These are phyloP conservation scores for Yamadazyma conglobata DNA, from an alignment of 1,139 yeast species.

Conservation along the genomic window DNA sequence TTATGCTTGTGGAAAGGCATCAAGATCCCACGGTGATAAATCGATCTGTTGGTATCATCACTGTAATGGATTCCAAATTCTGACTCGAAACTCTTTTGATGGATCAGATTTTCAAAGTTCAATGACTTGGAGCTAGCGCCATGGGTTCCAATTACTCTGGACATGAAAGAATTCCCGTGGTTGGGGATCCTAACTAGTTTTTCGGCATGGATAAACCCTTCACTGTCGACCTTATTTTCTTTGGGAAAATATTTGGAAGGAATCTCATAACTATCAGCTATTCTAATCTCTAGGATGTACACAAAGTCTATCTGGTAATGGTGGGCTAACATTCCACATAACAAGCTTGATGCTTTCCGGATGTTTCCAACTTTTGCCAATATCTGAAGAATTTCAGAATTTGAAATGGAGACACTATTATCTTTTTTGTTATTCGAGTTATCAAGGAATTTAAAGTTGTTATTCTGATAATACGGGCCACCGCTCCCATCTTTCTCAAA, in stretches of 20 bases:
- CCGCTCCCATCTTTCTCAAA: slow-evolving; percentile 65
- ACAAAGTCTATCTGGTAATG: slow-evolving; percentile 46
- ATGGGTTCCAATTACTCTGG: slow-evolving; percentile 47
- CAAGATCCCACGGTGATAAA: slow-evolving; percentile 45
- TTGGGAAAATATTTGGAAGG: slow-evolving; percentile 40
- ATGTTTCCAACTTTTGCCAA: slow-evolving; percentile 40
- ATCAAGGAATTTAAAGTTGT: slow-evolving; percentile 36
- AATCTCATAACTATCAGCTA: slow-evolving; percentile 44
- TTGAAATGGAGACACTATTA: slow-evolving; percentile 17
- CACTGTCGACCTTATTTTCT: slow-evolving; percentile 41
- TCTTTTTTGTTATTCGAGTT: slow-evolving; percentile 21
- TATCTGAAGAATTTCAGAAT: slow-evolving; percentile 31
- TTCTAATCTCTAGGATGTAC: slow-evolving; percentile 55
- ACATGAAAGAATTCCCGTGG: slow-evolving; percentile 30
- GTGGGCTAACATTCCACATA: slow-evolving; percentile 40
- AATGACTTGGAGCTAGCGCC: slow-evolving; percentile 31
- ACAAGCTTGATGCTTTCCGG: slow-evolving; percentile 37
- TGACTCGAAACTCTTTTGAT: slow-evolving; percentile 47
- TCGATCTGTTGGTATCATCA: slow-evolving; percentile 22
- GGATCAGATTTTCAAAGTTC: slow-evolving; percentile 43
- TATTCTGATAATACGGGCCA: slow-evolving; percentile 49
- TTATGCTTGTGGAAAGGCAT: slow-evolving; percentile 49
- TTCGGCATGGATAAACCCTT: slow-evolving; percentile 36
- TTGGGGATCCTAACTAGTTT: slow-evolving; percentile 26
- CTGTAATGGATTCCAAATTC: slow-evolving; percentile 52